Evolutionary conservation across 1,139 yeast species (phyloP).

Genomic region (Yamadazyma siamensis): DNA sequence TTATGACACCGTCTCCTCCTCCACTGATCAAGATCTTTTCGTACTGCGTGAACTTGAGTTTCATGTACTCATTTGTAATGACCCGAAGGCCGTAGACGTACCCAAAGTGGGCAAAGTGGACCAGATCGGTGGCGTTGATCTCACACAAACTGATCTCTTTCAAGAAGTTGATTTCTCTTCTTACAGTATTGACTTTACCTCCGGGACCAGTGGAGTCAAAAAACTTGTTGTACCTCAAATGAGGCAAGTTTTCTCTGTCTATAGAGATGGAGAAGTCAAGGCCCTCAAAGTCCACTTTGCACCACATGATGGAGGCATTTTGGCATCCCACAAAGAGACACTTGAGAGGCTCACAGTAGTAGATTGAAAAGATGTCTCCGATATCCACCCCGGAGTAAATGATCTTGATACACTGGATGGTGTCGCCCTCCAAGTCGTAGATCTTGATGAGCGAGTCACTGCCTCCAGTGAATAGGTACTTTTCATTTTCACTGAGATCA

Average conservation of each 20-base stretch:
- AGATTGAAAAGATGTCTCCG: slow-evolving; percentile 87
- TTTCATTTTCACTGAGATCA: slow-evolving; percentile 55
- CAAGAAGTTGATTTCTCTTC: slow-evolving; percentile 12
- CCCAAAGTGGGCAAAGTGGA: slow-evolving; percentile 87
- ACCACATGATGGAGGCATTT: slow-evolving; percentile 83
- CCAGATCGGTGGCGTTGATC: slow-evolving; percentile 60
- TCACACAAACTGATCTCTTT: slow-evolving; percentile 47
- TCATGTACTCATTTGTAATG: slow-evolving; percentile 22
- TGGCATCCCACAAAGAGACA: slow-evolving; percentile 86
- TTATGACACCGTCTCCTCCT: slow-evolving; percentile 88
- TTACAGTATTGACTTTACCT: slow-evolving; percentile 45
- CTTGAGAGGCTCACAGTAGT: slow-evolving; percentile 59
- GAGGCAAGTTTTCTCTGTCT: slow-evolving; percentile 52
- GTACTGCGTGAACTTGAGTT: slow-evolving; percentile 16
- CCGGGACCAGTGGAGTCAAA: slow-evolving; percentile 91
- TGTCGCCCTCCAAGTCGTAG: slow-evolving; percentile 54
- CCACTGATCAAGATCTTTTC: slow-evolving; percentile 42
- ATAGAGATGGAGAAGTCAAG: slow-evolving; percentile 8
- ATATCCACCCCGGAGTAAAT: slow-evolving; percentile 83
- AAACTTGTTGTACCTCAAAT: slow-evolving; percentile 76
- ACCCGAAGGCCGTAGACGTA: slow-evolving; percentile 72
- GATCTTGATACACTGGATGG: slow-evolving; percentile 48
- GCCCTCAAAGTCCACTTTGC: slow-evolving; percentile 28
- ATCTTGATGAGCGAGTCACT: slow-evolving; percentile 86
- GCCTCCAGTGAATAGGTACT: slow-evolving; percentile 75